phyloP scores from a whole-genome alignment of 2,329 filamentous ascomycete genomes.

The Colletotrichum nymphaeae region DNA sequence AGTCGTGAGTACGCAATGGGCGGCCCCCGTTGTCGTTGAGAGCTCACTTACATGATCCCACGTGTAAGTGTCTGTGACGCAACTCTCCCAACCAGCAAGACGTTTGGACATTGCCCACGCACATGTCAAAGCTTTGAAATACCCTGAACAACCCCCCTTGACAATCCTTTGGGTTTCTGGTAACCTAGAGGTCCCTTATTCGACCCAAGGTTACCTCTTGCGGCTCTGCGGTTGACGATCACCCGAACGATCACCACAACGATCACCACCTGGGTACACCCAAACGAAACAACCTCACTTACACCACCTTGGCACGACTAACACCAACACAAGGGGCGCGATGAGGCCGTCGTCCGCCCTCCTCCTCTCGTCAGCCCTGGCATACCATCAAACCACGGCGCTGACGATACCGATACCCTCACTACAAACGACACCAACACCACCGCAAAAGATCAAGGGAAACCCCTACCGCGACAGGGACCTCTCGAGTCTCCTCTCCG shows the following conservation, averaged over 20 bases:
- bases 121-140: slow-evolving; percentile 30
- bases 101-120: background rate
- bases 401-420: slow-evolving; percentile 9
- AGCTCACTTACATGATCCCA: background rate
- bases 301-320: background rate
- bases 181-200: background rate
- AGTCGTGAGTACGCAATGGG: background rate
- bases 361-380: slow-evolving; percentile 17
- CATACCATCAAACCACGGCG: slow-evolving; percentile 12
- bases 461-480: slow-evolving; percentile 7
- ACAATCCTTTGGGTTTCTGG: background rate
- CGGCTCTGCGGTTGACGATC: background rate
- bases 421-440: background rate
- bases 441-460: background rate
- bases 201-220: background rate
- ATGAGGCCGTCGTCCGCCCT: slow-evolving; percentile 20
- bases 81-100: background rate
- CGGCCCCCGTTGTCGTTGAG: background rate
- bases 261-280: background rate
- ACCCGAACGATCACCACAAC: background rate
- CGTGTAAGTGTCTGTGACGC: background rate
- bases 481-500: slow-evolving; percentile 21
- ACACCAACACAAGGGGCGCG: background rate
- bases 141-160: background rate
- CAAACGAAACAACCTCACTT: background rate